phyloP scores from a whole-genome alignment of 805 yeast species.

The Grigorovia yakushimaensis region DNA sequence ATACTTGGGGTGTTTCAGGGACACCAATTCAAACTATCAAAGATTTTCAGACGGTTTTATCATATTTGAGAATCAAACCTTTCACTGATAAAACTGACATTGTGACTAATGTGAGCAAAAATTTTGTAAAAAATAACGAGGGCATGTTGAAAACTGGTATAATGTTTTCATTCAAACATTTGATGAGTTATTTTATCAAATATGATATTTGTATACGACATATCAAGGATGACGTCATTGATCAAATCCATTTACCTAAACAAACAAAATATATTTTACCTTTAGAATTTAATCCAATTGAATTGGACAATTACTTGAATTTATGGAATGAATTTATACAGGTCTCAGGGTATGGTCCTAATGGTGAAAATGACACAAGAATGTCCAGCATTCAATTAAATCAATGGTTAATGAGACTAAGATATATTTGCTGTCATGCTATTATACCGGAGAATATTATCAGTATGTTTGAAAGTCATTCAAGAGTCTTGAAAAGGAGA shows the following conservation, averaged over 20 bases:
- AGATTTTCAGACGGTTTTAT: slow-evolving; percentile 63
- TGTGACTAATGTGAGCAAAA: slow-evolving; percentile 6
- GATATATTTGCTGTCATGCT: slow-evolving; percentile 83
- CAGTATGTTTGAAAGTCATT: neutral
- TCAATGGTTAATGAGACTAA: slow-evolving; percentile 55
- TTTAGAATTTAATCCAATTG: slow-evolving; percentile 72
- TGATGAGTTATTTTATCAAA: slow-evolving; percentile 41
- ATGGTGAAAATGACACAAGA: slow-evolving; percentile 41
- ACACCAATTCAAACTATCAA: slow-evolving; percentile 68
- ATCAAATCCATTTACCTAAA: slow-evolving; percentile 68
- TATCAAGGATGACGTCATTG: slow-evolving; percentile 71
- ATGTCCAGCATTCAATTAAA: slow-evolving; percentile 50
- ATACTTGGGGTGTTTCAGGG: slow-evolving; percentile 97
- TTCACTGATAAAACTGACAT: slow-evolving; percentile 34
- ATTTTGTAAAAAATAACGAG: slow-evolving; percentile 3
- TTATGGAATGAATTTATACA: slow-evolving; percentile 48
- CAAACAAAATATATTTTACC: slow-evolving; percentile 64
- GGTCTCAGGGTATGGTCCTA: slow-evolving; percentile 41
- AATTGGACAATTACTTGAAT: slow-evolving; percentile 71
- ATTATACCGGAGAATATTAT: slow-evolving; percentile 23
- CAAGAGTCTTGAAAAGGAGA: neutral
- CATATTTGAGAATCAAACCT: slow-evolving; percentile 60
- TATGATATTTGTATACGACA: slow-evolving; percentile 56
- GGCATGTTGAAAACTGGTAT: slow-evolving; percentile 13
- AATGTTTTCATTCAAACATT: slow-evolving; percentile 30